Evolutionary conservation across 2,329 filamentous ascomycete species (phyloP).

Genomic region (Aspergillus eucalypticola): DNA sequence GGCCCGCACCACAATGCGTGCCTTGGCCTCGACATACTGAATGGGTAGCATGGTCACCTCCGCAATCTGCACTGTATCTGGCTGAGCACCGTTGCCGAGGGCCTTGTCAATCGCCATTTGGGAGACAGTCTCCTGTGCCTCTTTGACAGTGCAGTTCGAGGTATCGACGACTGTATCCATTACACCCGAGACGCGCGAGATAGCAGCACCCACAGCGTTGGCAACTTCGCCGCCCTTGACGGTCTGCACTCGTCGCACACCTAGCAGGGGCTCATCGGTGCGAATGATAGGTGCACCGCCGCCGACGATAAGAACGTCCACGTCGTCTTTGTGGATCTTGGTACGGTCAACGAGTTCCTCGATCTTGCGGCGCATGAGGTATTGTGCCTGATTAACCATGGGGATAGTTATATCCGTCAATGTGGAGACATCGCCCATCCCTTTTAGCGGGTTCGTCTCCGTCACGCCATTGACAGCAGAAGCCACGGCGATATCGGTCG

Average conservation of each 20-base stretch:
- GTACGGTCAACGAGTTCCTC: constrained; percentile 13
- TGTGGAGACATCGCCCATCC: not conserved
- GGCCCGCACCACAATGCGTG: constrained; percentile 33
- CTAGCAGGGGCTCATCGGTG: not conserved
- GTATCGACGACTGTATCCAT: constrained; percentile 13
- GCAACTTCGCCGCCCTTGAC: constrained; percentile 49
- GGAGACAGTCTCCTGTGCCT: constrained; percentile 17
- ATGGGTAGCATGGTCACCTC: constrained; percentile 42
- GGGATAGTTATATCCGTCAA: no score
- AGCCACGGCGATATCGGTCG: constrained; percentile 59
- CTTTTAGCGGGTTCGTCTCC: constrained; percentile 1
- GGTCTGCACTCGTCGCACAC: constrained; percentile 3
- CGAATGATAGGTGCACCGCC: constrained; percentile 49
- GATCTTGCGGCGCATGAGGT: constrained; percentile 4
- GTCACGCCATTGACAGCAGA: not conserved
- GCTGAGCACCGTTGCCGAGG: constrained; percentile 1
- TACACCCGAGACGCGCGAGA: constrained; percentile 57
- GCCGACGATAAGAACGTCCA: constrained; percentile 59
- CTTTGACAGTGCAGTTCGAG: constrained; percentile 16
- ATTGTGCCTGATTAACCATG: not conserved
- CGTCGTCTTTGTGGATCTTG: constrained; percentile 10
- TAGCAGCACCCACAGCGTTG: constrained; percentile 66
- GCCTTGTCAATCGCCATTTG: constrained; percentile 4
- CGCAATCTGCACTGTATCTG: constrained; percentile 36
- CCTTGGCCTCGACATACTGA: constrained; percentile 37